Conservation (phyloP, 2,329 filamentous ascomycete genomes). For the Ceratocystis destructans region DNA sequence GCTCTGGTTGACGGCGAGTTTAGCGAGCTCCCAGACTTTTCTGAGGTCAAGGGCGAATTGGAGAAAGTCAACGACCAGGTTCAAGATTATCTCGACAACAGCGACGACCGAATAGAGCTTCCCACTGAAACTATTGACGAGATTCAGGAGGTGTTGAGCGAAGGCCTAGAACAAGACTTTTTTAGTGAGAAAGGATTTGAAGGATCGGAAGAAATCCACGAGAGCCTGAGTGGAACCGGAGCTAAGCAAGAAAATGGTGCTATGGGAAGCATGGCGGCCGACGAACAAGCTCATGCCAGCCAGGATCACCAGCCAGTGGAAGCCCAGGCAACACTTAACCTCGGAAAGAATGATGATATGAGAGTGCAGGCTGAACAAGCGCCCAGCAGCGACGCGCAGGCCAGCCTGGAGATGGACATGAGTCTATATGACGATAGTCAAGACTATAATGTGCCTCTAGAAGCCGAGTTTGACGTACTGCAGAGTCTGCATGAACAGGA, state of each 20-base stretch:
- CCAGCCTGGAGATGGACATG: background rate
- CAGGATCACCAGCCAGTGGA: background rate
- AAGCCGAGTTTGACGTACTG: background rate
- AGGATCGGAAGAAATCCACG: background rate
- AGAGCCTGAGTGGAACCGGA: background rate
- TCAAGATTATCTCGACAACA: background rate
- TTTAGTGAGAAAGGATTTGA: background rate
- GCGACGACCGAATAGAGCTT: slow-evolving; percentile 1
- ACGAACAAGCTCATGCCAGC: background rate
- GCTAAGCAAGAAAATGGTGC: background rate
- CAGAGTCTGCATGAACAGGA: background rate
- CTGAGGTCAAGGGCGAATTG: background rate
- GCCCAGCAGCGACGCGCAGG: background rate
- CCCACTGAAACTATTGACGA: background rate
- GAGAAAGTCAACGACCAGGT: background rate
- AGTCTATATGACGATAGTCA: background rate
- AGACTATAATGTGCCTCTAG: background rate
- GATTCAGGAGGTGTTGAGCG: background rate
- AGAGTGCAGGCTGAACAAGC: background rate
- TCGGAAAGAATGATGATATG: too few relatives aligned
- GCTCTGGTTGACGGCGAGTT: background rate
- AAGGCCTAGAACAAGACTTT: background rate
- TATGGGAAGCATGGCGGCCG: too few relatives aligned
- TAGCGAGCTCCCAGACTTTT: background rate
- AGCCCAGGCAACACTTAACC: too few relatives aligned